A percentile compares a stretch with the other conserved stretches of the same genome.
Evolutionary conservation across 1,284 basidiomycete species (phyloP).

Genomic region (Chalciporus sp.): DNA sequence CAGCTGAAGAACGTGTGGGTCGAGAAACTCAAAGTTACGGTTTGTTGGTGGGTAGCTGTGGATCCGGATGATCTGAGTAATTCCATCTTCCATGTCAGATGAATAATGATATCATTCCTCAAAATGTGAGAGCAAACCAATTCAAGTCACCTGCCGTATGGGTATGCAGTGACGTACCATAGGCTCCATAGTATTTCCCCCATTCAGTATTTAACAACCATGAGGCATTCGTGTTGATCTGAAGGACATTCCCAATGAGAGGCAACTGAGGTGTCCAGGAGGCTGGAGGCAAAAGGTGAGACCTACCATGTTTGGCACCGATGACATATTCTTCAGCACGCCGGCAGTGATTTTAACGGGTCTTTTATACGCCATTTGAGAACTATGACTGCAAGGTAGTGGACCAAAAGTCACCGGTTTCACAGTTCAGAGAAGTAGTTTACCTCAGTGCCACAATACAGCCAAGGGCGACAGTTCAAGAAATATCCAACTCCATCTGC

Average conservation of each 20-base stretch:
- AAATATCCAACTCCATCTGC: too few species aligned
- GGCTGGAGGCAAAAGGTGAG: constrained; percentile 24
- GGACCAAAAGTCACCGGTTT: too few species aligned
- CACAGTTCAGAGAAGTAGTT: too few species aligned
- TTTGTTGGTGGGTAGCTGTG: too few species aligned
- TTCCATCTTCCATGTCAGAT: too few species aligned
- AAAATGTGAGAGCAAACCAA: constrained; percentile 30
- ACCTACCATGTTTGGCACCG: not conserved
- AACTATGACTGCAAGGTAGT: too few species aligned
- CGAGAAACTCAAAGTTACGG: constrained; percentile 15
- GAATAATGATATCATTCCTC: constrained; percentile 38
- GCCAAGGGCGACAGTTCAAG: too few species aligned
- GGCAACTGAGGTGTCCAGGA: constrained; percentile 28
- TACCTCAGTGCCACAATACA: too few species aligned
- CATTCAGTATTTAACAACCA: constrained; percentile 28
- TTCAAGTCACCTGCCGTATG: constrained; percentile 36
- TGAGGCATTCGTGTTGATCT: constrained; percentile 8
- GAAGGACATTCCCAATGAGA: constrained; percentile 1
- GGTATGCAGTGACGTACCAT: constrained; percentile 16
- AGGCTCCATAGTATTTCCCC: constrained; percentile 17
- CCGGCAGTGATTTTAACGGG: too few species aligned
- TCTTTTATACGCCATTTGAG: too few species aligned
- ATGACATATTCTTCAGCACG: too few species aligned
- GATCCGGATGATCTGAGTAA: too few species aligned
- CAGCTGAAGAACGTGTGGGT: not conserved